A percentile compares a stretch with the other conserved stretches of the same genome.
Conservation (phyloP, 768 basidiomycete species). For the Termitomyces sp. region DNA sequence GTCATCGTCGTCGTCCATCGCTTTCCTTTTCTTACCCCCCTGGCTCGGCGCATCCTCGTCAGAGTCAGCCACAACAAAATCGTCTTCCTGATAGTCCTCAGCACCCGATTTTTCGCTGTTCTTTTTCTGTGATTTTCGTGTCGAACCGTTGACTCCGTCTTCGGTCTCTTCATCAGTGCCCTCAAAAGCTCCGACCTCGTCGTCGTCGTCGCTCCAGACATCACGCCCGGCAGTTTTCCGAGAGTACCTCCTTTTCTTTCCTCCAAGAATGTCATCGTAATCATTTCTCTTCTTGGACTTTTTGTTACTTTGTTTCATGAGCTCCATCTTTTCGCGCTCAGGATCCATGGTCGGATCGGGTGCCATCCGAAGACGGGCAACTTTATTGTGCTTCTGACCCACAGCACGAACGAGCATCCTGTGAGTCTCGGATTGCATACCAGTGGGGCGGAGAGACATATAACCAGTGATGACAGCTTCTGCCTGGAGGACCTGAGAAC, state of each 20-base stretch:
- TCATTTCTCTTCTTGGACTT: constrained; percentile 58
- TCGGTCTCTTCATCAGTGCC: constrained; percentile 61
- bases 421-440: constrained; percentile 88
- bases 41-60: constrained; percentile 53
- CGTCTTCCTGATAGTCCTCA: constrained; percentile 76
- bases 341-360: constrained; percentile 75
- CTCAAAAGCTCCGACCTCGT: constrained; percentile 44
- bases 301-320: constrained; percentile 56
- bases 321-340: constrained; percentile 65
- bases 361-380: constrained; percentile 72
- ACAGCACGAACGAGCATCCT: constrained; percentile 84
- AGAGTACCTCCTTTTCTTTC: constrained; percentile 40
- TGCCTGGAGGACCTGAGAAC: constrained; percentile 79
- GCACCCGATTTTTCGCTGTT: constrained; percentile 46
- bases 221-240: constrained; percentile 34
- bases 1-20: constrained; percentile 36
- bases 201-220: constrained; percentile 66
- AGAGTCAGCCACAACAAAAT: constrained; percentile 76
- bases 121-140: constrained; percentile 42
- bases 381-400: constrained; percentile 78
- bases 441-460: constrained; percentile 79
- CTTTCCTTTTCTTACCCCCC: constrained; percentile 32
- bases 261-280: constrained; percentile 42
- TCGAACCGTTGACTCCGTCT: constrained; percentile 24
- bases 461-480: constrained; percentile 80